Evolutionary conservation across 441 rosid species (phyloP).

Genomic region (Pelargonium myrrhifolium): DNA sequence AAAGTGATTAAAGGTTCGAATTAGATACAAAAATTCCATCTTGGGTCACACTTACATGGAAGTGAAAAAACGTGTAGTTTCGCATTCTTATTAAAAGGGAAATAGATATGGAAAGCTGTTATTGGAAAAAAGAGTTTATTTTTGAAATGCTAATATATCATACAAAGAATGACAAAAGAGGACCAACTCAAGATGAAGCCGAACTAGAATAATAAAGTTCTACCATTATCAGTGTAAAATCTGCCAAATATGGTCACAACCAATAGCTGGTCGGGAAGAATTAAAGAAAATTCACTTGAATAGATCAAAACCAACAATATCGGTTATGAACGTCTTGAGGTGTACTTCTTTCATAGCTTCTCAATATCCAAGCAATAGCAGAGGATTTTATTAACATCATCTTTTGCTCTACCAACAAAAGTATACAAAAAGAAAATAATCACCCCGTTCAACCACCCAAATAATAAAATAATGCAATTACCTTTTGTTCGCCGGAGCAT

Average conservation of each 20-base stretch:
- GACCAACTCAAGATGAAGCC: neutral
- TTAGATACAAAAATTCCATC: neutral
- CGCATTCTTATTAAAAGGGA: neutral
- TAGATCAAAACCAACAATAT: neutral
- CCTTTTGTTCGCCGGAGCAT: constrained; percentile 99
- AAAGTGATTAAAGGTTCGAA: constrained; percentile 8
- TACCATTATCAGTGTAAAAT: neutral
- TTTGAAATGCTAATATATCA: neutral
- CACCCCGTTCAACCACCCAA: constrained; percentile 11
- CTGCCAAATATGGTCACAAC: neutral
- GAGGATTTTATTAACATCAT: neutral
- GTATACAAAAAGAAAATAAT: constrained; percentile 1
- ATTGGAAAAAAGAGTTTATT: neutral
- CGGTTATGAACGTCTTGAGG: neutral
- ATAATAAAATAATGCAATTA: constrained; percentile 20
- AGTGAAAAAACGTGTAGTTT: neutral
- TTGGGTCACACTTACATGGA: too few relatives aligned
- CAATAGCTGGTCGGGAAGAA: neutral
- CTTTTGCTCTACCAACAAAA: neutral
- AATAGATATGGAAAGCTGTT: neutral
- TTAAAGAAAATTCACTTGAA: neutral
- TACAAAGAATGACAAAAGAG: neutral
- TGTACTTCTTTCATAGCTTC: neutral
- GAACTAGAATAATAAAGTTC: neutral
- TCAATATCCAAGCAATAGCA: neutral